phyloP scores from a whole-genome alignment of 495 filamentous ascomycete genomes.

The Aspergillus ostianus region DNA sequence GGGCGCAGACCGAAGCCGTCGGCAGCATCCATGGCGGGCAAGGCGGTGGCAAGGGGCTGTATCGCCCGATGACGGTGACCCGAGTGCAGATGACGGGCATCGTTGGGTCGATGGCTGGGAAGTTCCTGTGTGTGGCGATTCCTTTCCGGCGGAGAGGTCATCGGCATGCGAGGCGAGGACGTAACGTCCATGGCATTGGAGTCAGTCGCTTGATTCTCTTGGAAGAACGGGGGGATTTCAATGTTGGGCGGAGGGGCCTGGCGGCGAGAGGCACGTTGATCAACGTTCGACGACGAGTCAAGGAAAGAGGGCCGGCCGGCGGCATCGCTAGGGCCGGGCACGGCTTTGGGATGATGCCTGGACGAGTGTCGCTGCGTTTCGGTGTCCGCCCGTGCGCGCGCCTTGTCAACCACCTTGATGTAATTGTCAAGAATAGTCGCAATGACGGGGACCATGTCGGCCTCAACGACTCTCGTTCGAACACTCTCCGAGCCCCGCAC shows the following conservation, averaged over 20 bases:
- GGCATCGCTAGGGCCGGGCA: conserved; percentile 22
- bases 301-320: conserved; percentile 32
- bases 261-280: conserved; percentile 55
- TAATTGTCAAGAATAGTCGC: conserved; percentile 99
- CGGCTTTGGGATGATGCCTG: conserved; percentile 41
- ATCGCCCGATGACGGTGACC: conserved; percentile 53
- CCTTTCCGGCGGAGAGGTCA: conserved; percentile 74
- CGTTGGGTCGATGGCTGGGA: conserved; percentile 53
- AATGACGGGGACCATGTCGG: conserved; percentile 98
- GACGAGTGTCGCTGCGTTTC: conserved; percentile 56
- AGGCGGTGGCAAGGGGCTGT: conserved; percentile 66
- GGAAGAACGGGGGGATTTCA: conserved; percentile 66
- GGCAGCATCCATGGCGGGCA: conserved; percentile 69
- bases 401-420: conserved; percentile 90
- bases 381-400: conserved; percentile 75
- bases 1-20: conserved; percentile 77
- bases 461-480: conserved; percentile 91
- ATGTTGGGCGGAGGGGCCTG: conserved; percentile 71
- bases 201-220: conserved; percentile 45
- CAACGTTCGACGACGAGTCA: conserved; percentile 39
- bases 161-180: conserved; percentile 63
- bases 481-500: conserved; percentile 93
- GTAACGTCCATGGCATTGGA: conserved; percentile 57
- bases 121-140: conserved; percentile 59
- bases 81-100: conserved; percentile 49